Evolutionary conservation across 345 rosid genomes (phyloP).

Genomic region (Bretschneidera sinensis): DNA sequence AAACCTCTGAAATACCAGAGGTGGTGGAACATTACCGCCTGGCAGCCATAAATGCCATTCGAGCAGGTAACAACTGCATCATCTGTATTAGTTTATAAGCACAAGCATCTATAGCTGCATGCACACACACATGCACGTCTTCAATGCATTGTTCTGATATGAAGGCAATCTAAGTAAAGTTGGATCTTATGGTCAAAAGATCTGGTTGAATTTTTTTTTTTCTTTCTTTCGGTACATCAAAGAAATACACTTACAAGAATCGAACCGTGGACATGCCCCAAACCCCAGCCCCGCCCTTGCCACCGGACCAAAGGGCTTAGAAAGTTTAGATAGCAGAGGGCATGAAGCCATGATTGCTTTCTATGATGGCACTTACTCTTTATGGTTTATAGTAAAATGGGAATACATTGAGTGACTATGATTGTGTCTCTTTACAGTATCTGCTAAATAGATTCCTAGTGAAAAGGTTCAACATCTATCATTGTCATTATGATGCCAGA

Average conservation of each 20-base stretch:
- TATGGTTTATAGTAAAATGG: background rate
- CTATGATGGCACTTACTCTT: background rate
- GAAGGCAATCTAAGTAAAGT: background rate
- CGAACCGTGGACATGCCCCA: too few species aligned
- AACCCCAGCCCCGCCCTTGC: too few species aligned
- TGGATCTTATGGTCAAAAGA: background rate
- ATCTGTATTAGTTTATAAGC: background rate
- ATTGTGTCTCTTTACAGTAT: background rate
- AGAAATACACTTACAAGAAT: too few species aligned
- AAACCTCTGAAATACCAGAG: conserved; percentile 42
- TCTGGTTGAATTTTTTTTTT: background rate
- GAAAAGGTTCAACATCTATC: background rate
- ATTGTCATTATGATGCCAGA: too few species aligned
- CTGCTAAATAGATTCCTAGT: background rate
- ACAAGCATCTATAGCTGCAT: background rate
- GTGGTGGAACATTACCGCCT: conserved; percentile 53
- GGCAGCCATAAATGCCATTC: conserved; percentile 63
- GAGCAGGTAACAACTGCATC: conserved; percentile 50
- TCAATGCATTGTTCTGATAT: background rate
- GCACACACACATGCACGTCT: background rate
- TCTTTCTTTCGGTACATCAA: too few species aligned
- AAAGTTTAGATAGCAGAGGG: too few species aligned
- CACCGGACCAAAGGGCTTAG: too few species aligned
- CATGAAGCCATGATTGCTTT: background rate
- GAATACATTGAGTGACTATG: background rate